phyloP scores from a whole-genome alignment of 129 eudicot genomes.

The Flaveria sonorensis region DNA sequence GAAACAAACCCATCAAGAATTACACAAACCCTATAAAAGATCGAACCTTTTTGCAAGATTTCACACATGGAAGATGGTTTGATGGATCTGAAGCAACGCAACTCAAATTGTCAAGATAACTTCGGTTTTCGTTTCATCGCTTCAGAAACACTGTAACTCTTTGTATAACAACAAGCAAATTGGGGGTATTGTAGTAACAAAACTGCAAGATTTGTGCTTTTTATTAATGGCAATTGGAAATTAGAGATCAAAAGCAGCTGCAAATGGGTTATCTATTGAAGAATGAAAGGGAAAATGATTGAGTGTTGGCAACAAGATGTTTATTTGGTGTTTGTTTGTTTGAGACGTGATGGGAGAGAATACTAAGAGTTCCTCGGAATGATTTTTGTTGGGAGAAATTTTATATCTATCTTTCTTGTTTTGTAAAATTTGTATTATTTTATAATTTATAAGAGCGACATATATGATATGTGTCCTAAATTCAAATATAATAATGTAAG shows the following conservation, averaged over 20 bases:
- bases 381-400: conserved; percentile 14
- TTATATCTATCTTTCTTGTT: no score
- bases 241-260: background rate
- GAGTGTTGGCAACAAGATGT: conserved; percentile 29
- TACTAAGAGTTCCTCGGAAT: conserved; percentile 35
- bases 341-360: conserved; percentile 37
- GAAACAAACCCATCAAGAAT: conserved; percentile 38
- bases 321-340: conserved; percentile 7
- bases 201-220: conserved; percentile 11
- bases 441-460: background rate
- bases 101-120: conserved; percentile 42
- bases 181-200: conserved; percentile 21
- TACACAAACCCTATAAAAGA: conserved; percentile 42
- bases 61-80: conserved; percentile 46
- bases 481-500: conserved; percentile 40
- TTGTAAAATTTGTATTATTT: no score
- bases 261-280: conserved; percentile 43
- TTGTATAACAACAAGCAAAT: background rate
- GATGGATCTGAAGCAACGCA: conserved; percentile 70
- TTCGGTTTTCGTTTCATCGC: conserved; percentile 26
- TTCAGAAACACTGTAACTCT: background rate
- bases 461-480: background rate
- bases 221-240: conserved; percentile 8
- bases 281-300: conserved; percentile 9
- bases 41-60: conserved; percentile 41